Conservation (phyloP, 139 green algal genomes). For the Auxenochlorella protothecoides region DNA sequence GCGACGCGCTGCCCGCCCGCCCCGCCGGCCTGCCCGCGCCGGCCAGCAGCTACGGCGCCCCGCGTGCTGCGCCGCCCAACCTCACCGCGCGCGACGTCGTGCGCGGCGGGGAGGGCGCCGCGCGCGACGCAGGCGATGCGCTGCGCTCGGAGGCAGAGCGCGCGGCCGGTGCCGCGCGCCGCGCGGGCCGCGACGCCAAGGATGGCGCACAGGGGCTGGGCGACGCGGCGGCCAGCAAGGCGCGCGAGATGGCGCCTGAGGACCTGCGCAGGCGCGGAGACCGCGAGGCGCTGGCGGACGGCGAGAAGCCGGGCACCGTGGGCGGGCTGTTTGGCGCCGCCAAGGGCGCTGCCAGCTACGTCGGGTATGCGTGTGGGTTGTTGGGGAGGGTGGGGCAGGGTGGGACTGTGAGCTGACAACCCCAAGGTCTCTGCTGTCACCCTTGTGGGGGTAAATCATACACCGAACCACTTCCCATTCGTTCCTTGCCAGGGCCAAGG, state of each 20-base stretch:
- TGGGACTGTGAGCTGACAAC: too few species aligned
- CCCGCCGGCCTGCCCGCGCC: not conserved
- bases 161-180: not conserved
- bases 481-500: not conserved
- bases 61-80: too few species aligned
- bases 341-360: slow-evolving; percentile 2
- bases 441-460: not conserved
- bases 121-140: not conserved
- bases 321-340: slow-evolving; percentile 4
- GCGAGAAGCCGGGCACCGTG: slow-evolving; percentile 5
- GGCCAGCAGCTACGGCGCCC: too few species aligned
- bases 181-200: slow-evolving; percentile 1
- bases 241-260: not conserved
- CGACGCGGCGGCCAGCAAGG: not conserved
- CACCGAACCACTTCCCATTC: not conserved
- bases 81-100: not conserved
- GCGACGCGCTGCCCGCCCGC: slow-evolving; percentile 3
- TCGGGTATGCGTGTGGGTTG: not conserved
- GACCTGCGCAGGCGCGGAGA: too few species aligned
- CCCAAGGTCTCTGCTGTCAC: too few species aligned
- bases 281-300: not conserved
- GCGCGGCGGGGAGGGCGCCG: too few species aligned
- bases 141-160: not conserved
- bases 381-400: too few species aligned
- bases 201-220: not conserved